Base-by-base conservation (phyloP, 75 land plant genomes). In the Pseudotsuga menziesii region DNA sequence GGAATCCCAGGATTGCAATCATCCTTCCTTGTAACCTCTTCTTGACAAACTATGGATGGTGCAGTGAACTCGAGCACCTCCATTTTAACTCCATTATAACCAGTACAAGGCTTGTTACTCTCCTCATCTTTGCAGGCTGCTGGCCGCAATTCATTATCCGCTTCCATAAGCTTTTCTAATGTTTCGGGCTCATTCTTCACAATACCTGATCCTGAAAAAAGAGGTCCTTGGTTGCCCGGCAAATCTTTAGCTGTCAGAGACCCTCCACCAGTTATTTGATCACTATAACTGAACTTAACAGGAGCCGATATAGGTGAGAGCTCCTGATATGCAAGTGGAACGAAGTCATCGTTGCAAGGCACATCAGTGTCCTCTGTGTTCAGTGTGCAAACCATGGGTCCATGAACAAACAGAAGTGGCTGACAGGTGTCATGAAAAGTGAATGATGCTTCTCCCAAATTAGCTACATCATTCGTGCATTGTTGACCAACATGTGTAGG, bases 301-400 rank as follows among this genome's bases (percentile, higher is more conserved):
- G 20, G 52, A 69, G 60, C 56, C 36, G 80, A 64, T 27, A 25
- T 4, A 77, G 75, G 58, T 52, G 29, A 36, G 39, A 69, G 19
- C 3, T 25, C 75, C 3, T 36, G 14, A 25, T 61, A 57, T 57
- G 19, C 56, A 3, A 79, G 58, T 14, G 76, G 82, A 70, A 79
- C 32, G 54, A 85, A 62, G 77, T 88, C 82, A 60, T 88, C 87
- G 75, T 85, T 85, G 84, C 78, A 77, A 26, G 91, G 91, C 75
- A 89, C 83, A 44, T 84, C 81, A 60, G 72, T n/a, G 54, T 90
- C 86, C 82, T 90, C 88, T 57, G 83, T 84, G 73, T 87, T 88
- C 32, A 90, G 75, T n/a, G 73, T 29, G 77, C 95, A 92, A 59
- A 77, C 77, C 54, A 85, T 76, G 75, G 77, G 57, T 8, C 71